Evolutionary conservation across 2,329 filamentous ascomycete genomes (phyloP), one percentile per base, ranked within the genome.

Genomic region (Botrytis galanthina): DNA sequence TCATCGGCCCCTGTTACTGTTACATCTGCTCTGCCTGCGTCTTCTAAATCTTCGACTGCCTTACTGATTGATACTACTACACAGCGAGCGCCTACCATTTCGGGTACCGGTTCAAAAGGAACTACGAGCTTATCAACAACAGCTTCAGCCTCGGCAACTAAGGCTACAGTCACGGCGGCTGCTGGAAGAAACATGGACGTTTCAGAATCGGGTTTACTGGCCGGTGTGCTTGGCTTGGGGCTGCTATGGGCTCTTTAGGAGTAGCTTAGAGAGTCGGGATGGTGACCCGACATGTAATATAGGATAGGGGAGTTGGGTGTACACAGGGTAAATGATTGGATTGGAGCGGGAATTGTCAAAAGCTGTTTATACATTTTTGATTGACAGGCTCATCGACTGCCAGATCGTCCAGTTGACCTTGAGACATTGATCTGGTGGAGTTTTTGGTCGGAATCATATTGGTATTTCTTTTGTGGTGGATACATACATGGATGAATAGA

Each of bases 61-160:
- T 69, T 69, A 69, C 66, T 69, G 51, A 69, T 69, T 44, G 66
- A 69, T 69, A 69, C 35, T 22, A 9, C 66, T 57, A 42, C 37
- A 69, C 66, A 69, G 66, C 66, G 48, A 32, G 54, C 51, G 4
- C 51, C 48, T 32, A 26, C 10, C 7, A 20, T 37, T 26, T 42
- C 48, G 6, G 48, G 26, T 26, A 16, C 66, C 5, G n/a, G 37
- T 22, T 42, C n/a, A 18, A 57, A 32, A 51, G 51, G 48, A 59
- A 59, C 48, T 16, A 37, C 10, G n/a, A 32, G n/a, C 29, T 29
- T n/a, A 42, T 22, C 37, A 57, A 44, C 48, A 26, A 39, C 35
- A 4, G 32, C 26, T 29, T 68, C 64, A 6, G 64, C 66, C 29
- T 57, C 37, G 48, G 48, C 51, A 29, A 32, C 18, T 10, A 69